Conservation (phyloP, 2,329 filamentous ascomycete species). For the Fusarium heterosporum region DNA sequence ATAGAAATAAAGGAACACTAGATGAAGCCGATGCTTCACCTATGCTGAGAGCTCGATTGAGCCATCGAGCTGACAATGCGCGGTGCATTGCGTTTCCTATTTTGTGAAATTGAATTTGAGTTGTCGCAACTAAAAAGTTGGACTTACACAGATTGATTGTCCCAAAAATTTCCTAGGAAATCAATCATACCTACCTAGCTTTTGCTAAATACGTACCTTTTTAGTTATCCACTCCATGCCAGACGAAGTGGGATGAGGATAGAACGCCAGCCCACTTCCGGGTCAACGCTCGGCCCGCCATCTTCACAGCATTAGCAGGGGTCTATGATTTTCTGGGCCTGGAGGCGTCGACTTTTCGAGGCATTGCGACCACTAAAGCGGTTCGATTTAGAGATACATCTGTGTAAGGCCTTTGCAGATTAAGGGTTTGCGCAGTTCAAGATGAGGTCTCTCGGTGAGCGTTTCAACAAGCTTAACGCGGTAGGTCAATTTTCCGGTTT, state of each 20-base stretch:
- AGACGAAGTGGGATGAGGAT: slow-evolving; percentile 25
- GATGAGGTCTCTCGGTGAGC: slow-evolving; percentile 67
- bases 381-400: slow-evolving; percentile 24
- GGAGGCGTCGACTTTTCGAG: slow-evolving; percentile 45
- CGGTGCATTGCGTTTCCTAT: slow-evolving; percentile 56
- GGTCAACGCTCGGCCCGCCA: slow-evolving; percentile 48
- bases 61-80: slow-evolving; percentile 57
- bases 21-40: slow-evolving; percentile 52
- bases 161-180: slow-evolving; percentile 45
- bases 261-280: slow-evolving; percentile 34
- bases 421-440: slow-evolving; percentile 40
- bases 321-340: slow-evolving; percentile 47
- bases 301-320: slow-evolving; percentile 36
- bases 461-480: slow-evolving; percentile 78
- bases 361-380: slow-evolving; percentile 32
- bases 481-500: slow-evolving; percentile 62
- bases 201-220: neutral
- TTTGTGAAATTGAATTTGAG: slow-evolving; percentile 5
- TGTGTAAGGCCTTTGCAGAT: slow-evolving; percentile 35
- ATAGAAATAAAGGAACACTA: slow-evolving; percentile 62
- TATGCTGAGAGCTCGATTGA: slow-evolving; percentile 58
- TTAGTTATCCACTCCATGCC: too few relatives aligned
- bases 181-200: neutral
- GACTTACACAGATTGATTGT: slow-evolving; percentile 30
- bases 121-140: slow-evolving; percentile 17